phyloP scores from a whole-genome alignment of 78 protist species.

The Cavenderia fasciculata region DNA sequence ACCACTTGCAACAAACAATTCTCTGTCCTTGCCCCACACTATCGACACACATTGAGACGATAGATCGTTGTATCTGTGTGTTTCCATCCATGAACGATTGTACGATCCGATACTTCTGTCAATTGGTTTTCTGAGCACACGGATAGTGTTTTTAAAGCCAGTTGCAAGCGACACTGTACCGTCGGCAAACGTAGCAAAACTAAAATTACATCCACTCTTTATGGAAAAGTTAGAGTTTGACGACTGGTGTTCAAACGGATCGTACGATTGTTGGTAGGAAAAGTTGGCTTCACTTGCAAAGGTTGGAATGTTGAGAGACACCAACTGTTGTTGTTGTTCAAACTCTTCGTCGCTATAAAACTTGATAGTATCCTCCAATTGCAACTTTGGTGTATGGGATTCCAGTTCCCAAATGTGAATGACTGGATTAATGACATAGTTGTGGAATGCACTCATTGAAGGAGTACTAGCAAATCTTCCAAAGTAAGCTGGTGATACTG shows the following conservation, averaged over 20 bases:
- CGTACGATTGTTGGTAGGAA: background rate
- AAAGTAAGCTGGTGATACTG: slow-evolving; percentile 48
- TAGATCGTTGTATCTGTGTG: slow-evolving; percentile 26
- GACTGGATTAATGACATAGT: background rate
- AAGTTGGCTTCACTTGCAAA: background rate
- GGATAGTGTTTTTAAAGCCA: slow-evolving; percentile 7
- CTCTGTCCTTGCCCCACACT: slow-evolving; percentile 48
- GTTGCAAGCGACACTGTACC: slow-evolving; percentile 14
- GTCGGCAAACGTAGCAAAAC: slow-evolving; percentile 8
- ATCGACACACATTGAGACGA: slow-evolving; percentile 1
- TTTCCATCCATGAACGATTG: slow-evolving; percentile 51
- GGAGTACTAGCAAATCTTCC: slow-evolving; percentile 57
- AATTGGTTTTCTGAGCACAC: slow-evolving; percentile 14
- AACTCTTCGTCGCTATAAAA: background rate
- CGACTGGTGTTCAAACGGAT: no score
- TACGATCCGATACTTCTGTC: slow-evolving; percentile 51
- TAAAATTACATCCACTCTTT: slow-evolving; percentile 22
- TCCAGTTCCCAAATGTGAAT: slow-evolving; percentile 76
- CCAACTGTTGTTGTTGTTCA: background rate
- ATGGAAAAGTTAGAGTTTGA: no score
- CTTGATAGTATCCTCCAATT: slow-evolving; percentile 49
- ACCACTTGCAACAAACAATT: slow-evolving; percentile 41
- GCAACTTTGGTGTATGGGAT: slow-evolving; percentile 35
- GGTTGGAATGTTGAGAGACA: background rate
- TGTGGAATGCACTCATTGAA: no score